Base-by-base conservation (phyloP, 148 eudicot species). In the Cornus suecica region DNA sequence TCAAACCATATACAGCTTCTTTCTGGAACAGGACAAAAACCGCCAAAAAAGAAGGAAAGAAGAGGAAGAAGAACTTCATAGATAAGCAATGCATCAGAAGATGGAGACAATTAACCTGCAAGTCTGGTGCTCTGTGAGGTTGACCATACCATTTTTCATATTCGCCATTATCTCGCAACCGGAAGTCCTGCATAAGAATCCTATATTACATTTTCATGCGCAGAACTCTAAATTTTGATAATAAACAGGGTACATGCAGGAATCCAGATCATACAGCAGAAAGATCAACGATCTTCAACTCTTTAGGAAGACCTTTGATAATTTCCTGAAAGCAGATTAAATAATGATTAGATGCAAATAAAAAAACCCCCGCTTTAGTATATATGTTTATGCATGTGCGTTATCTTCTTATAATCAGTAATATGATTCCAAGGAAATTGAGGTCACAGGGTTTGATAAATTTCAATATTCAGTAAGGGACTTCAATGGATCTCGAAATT, bases 111-210 rank as follows among this genome's bases (percentile, higher is more conserved):
- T 5, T 65, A 78, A 89, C 99, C 99, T 92, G 99, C 74, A 94
- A 83, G 74, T 88, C 94, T 34, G 78, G 70, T 42, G 99, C 99
- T 80, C 80, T 87, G 77, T 94, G 99, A 48, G 97, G 94, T 82
- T 90, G 98, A 73, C 96, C 92, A 79, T 94, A 94, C 99, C 99
- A 94, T 84, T 92, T 94, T 77, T 88, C 96, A 75, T 94, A 94
- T 74, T 94, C 94, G 23, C 78, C 80, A 68, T 82, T 77, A 82
- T 92, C 86, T 70, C 83, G 90, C 71, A 94, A 74, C 73, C 99
- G 84, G 76, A 94, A 94, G 77, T 94, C 99, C 99, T 94, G 77
- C 84, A 88, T 14, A 74, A 62, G 32, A 65, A 80, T 68, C 69
- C 11, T 25, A 73, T 58, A 72, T 72, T 26, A 80, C 42, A 30